phyloP scores from a whole-genome alignment of 352 stramenopile genomes.

The Aphanomyces cochlioides region DNA sequence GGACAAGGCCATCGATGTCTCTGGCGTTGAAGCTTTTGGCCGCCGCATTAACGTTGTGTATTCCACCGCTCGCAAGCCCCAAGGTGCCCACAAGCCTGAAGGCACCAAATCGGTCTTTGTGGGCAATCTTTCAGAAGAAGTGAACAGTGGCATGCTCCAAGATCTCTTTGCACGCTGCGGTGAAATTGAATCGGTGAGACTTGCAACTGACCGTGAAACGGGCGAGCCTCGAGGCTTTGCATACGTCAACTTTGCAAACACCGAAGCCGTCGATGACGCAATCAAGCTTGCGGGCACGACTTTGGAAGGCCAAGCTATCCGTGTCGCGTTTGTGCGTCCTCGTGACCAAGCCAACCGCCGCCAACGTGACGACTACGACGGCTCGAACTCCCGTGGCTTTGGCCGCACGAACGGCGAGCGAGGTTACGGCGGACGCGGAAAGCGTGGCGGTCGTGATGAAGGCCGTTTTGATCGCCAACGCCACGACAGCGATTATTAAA shows the following conservation, averaged over 20 bases:
- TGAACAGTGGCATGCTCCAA: slow-evolving; percentile 93
- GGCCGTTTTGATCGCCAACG: slow-evolving; percentile 5
- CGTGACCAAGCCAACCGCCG: slow-evolving; percentile 17
- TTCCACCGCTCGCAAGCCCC: slow-evolving; percentile 57
- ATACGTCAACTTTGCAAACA: slow-evolving; percentile 96
- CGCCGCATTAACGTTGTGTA: slow-evolving; percentile 94
- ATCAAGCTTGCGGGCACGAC: slow-evolving; percentile 91
- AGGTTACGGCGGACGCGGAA: slow-evolving; percentile 7
- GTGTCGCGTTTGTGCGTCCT: slow-evolving; percentile 78
- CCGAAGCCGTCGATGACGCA: slow-evolving; percentile 88
- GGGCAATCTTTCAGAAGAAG: slow-evolving; percentile 95
- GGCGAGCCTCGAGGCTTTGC: slow-evolving; percentile 98
- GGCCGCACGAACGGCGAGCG: not conserved
- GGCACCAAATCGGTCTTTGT: slow-evolving; percentile 96
- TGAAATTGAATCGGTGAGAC: slow-evolving; percentile 92
- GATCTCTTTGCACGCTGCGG: slow-evolving; percentile 93
- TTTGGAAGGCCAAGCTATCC: slow-evolving; percentile 89
- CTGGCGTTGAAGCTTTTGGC: slow-evolving; percentile 89
- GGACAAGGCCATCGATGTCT: slow-evolving; percentile 88
- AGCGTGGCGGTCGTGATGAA: slow-evolving; percentile 23
- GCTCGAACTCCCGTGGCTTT: slow-evolving; percentile 11
- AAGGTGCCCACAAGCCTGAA: slow-evolving; percentile 90
- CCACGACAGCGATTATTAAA: slow-evolving; percentile 27
- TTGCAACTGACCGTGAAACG: slow-evolving; percentile 95
- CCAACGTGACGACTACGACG: not conserved